Evolutionary conservation across 169 alveolate species (phyloP).

Genomic region (Babesia gibsoni): DNA sequence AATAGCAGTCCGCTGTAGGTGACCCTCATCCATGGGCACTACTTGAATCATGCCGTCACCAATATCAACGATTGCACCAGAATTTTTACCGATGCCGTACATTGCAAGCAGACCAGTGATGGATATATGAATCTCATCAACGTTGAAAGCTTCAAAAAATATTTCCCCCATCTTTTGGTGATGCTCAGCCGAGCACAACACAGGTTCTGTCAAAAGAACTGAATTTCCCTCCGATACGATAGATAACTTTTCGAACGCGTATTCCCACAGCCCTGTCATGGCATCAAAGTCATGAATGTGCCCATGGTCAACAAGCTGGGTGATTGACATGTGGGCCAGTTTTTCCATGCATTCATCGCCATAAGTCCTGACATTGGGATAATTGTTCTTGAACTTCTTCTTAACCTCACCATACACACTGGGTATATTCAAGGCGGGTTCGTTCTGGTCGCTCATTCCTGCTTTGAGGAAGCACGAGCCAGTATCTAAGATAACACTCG

Average conservation of each 20-base stretch:
- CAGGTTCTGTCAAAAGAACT: conserved; percentile 68
- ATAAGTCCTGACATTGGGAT: conserved; percentile 20
- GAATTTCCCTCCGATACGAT: conserved; percentile 43
- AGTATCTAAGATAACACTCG: conserved; percentile 43
- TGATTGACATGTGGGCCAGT: conserved; percentile 54
- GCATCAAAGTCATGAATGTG: conserved; percentile 51
- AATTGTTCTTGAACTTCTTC: conserved; percentile 12
- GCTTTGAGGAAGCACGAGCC: conserved; percentile 54
- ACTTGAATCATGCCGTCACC: conserved; percentile 86
- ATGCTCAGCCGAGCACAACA: conserved; percentile 65
- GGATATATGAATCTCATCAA: conserved; percentile 77
- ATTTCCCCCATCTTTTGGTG: conserved; percentile 77
- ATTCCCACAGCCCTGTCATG: conserved; percentile 27
- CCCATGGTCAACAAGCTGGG: conserved; percentile 69
- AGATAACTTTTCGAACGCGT: conserved; percentile 27
- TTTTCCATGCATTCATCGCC: conserved; percentile 63
- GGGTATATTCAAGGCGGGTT: conserved; percentile 22
- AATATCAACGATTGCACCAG: conserved; percentile 84
- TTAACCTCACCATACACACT: conserved; percentile 36
- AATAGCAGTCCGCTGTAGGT: conserved; percentile 76
- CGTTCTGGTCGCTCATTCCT: conserved; percentile 37
- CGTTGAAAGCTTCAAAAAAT: conserved; percentile 78
- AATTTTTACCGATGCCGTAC: conserved; percentile 83
- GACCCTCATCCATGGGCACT: conserved; percentile 87
- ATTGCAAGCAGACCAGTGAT: conserved; percentile 82